Percentiles rank a stretch among this genome's conserved stretches.
Conservation (phyloP, 2,329 filamentous ascomycete genomes). For the Colletotrichum somersetense region DNA sequence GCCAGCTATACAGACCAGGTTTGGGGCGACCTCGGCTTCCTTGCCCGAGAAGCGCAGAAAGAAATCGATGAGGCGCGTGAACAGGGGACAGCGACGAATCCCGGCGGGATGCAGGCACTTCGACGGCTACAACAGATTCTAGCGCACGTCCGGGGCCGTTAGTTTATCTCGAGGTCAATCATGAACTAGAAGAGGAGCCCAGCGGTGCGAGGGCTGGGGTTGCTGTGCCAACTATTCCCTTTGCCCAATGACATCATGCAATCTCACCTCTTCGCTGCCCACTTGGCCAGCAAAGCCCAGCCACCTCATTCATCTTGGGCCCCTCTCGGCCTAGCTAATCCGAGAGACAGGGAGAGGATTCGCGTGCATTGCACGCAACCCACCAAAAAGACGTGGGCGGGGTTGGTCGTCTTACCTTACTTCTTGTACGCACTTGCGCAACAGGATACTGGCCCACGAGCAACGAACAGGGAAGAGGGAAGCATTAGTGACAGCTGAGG, state of each 20-base stretch:
- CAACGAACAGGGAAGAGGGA: constrained; percentile 19
- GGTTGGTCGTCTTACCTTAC: constrained; percentile 16
- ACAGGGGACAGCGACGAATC: neutral
- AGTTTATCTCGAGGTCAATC: neutral
- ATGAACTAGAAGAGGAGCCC: constrained; percentile 2
- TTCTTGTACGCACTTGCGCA: neutral
- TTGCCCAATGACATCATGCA: constrained; percentile 40
- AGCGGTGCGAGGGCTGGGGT: constrained; percentile 18
- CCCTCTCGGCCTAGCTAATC: constrained; percentile 11
- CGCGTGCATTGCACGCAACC: constrained; percentile 34
- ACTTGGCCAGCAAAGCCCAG: constrained; percentile 28
- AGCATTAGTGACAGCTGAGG: constrained; percentile 10
- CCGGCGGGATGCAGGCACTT: constrained; percentile 48
- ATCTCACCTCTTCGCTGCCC: constrained; percentile 4
- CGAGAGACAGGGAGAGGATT: neutral
- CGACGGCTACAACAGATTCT: constrained; percentile 54
- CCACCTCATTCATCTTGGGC: constrained; percentile 30
- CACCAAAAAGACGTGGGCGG: constrained; percentile 25
- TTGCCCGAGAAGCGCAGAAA: constrained; percentile 67
- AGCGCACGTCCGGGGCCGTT: constrained; percentile 52
- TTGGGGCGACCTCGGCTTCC: constrained; percentile 72
- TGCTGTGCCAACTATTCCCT: constrained; percentile 35
- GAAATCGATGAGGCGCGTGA: constrained; percentile 62
- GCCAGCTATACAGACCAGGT: constrained; percentile 73
- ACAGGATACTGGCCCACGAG: constrained; percentile 2